phyloP scores from a whole-genome alignment of 257 asterid species.

The Osmanthus fragrans region DNA sequence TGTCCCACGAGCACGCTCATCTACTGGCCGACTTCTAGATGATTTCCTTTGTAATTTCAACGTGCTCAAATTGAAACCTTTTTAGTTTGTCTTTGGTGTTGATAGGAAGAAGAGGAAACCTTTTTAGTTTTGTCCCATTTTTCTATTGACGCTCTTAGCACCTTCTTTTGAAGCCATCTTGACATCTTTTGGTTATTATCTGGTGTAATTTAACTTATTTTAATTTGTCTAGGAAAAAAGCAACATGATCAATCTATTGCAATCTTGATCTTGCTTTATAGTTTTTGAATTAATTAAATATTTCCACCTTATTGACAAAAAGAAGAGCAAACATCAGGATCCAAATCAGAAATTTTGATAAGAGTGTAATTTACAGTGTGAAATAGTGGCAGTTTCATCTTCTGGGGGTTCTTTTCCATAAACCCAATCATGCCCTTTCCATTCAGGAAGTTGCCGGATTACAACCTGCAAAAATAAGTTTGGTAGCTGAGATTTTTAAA shows the following conservation, averaged over 20 bases:
- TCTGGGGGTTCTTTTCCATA: conserved; percentile 58
- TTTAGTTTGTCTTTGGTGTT: conserved; percentile 7
- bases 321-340: not conserved
- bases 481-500: no score
- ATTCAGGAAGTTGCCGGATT: conserved; percentile 76
- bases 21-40: conserved; percentile 27
- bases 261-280: not conserved
- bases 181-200: no score
- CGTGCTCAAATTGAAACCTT: not conserved
- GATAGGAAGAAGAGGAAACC: conserved; percentile 22
- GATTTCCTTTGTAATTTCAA: not conserved
- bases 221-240: not conserved
- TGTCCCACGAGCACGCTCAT: conserved; percentile 36
- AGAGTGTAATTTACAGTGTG: not conserved
- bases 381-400: conserved; percentile 20
- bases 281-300: not conserved
- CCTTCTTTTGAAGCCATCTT: no score
- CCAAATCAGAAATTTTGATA: not conserved
- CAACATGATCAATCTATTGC: not conserved
- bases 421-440: conserved; percentile 79
- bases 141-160: not conserved
- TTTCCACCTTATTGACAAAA: not conserved
- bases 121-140: conserved; percentile 6
- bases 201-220: no score
- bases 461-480: conserved; percentile 40